These are phyloP conservation scores for Tetrapisispora fleetii DNA, from an alignment of 805 yeast species.

Conservation along the genomic window DNA sequence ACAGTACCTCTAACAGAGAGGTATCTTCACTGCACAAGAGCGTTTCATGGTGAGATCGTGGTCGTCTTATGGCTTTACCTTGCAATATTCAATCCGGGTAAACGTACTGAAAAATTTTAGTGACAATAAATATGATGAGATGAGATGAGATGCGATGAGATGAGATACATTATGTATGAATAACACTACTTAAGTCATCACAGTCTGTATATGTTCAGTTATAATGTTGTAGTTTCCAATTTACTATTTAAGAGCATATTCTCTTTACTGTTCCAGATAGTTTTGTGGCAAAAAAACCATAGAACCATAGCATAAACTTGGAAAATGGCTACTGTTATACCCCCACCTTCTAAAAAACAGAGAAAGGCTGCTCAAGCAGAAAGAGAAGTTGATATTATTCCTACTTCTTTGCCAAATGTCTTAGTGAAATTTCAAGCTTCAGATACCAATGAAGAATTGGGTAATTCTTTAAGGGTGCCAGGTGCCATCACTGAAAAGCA, in stretches of 20 bases:
- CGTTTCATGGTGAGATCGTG: too few relatives aligned
- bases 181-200: not conserved
- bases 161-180: not conserved
- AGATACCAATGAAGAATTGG: slow-evolving; percentile 79
- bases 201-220: too few relatives aligned
- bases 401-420: slow-evolving; percentile 77
- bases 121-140: not conserved
- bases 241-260: too few relatives aligned
- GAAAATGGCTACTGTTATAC: slow-evolving; percentile 81
- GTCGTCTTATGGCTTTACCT: not conserved
- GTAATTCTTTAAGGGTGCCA: slow-evolving; percentile 84
- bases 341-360: slow-evolving; percentile 89
- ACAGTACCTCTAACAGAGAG: too few relatives aligned
- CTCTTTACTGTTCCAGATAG: too few relatives aligned
- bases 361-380: slow-evolving; percentile 75
- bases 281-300: too few relatives aligned
- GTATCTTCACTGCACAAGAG: too few relatives aligned
- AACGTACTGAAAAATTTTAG: not conserved
- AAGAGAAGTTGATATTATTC: slow-evolving; percentile 62
- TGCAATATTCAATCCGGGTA: not conserved
- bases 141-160: slow-evolving; percentile 7
- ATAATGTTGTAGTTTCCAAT: too few relatives aligned
- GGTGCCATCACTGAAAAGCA: slow-evolving; percentile 79
- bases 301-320: too few relatives aligned
- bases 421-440: slow-evolving; percentile 84